A percentile compares a stretch with the other conserved stretches of the same genome.
These are phyloP conservation scores for Naegleria lovaniensis DNA, from an alignment of 208 protist genomes.

Conservation along the genomic window DNA sequence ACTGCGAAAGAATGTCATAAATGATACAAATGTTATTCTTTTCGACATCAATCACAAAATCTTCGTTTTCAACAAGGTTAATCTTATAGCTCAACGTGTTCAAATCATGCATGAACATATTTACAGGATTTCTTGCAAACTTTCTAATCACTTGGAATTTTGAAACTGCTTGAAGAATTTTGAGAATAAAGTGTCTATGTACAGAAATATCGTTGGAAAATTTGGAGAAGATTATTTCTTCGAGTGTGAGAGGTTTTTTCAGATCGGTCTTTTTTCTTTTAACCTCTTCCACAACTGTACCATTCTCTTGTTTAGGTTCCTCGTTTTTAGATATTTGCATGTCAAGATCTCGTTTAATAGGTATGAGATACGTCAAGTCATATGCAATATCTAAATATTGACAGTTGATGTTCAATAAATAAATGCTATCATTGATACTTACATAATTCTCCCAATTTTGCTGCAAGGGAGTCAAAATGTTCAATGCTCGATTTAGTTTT, in stretches of 20 bases:
- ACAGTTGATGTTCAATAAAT: too few species aligned
- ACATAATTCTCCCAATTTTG: constrained; percentile 12
- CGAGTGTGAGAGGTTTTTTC: background rate
- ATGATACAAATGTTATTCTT: background rate
- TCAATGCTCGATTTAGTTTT: background rate
- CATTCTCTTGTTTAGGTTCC: background rate
- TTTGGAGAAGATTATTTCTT: background rate
- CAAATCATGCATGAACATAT: constrained; percentile 19
- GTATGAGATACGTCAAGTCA: background rate
- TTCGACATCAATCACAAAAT: background rate
- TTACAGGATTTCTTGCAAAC: constrained; percentile 24
- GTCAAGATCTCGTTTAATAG: constrained; percentile 23
- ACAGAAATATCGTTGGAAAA: background rate
- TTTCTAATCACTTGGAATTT: background rate
- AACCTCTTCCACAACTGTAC: background rate
- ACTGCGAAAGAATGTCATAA: constrained; percentile 26
- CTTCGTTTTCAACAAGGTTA: background rate
- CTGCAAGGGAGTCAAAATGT: background rate
- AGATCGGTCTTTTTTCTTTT: background rate
- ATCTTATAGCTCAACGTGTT: background rate
- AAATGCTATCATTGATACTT: too few species aligned
- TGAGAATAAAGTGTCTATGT: background rate
- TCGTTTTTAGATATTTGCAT: background rate
- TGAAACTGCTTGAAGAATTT: background rate
- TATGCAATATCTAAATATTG: background rate